These are phyloP conservation scores for Saturnispora zaruensis DNA, from an alignment of 805 yeast genomes.

Conservation along the genomic window DNA sequence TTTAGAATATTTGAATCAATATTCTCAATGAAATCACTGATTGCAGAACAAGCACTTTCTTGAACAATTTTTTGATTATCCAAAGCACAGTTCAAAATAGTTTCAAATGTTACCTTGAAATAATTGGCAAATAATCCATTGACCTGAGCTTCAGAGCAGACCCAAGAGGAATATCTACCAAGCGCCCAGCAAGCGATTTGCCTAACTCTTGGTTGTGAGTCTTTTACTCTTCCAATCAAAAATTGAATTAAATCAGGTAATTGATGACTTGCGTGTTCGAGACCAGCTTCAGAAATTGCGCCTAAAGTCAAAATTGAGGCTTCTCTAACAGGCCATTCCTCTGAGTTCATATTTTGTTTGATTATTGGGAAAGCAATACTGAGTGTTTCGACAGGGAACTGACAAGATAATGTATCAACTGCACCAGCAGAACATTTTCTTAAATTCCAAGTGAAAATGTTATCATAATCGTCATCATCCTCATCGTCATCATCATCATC, in stretches of 20 bases:
- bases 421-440: conserved; percentile 95
- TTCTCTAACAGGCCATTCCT: conserved; percentile 84
- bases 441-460: conserved; percentile 75
- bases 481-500: conserved; percentile 61
- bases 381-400: conserved; percentile 59
- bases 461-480: conserved; percentile 62
- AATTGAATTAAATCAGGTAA: conserved; percentile 79
- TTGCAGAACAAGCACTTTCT: conserved; percentile 84
- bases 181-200: conserved; percentile 96
- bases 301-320: conserved; percentile 93
- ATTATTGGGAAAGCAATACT: conserved; percentile 63
- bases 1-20: conserved; percentile 55
- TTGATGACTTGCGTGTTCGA: conserved; percentile 58
- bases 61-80: conserved; percentile 91
- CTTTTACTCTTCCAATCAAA: conserved; percentile 69
- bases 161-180: conserved; percentile 78
- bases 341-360: conserved; percentile 57
- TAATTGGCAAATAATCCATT: conserved; percentile 58
- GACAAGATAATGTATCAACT: conserved; percentile 67
- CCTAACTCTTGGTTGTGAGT: conserved; percentile 73
- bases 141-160: conserved; percentile 55
- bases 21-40: conserved; percentile 74
- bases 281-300: conserved; percentile 86
- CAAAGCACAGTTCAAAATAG: conserved; percentile 64
- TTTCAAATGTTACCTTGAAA: conserved; percentile 68